These are phyloP conservation scores for Colletotrichum brevisporum DNA, from an alignment of 2,329 filamentous ascomycete species.

Conservation along the genomic window DNA sequence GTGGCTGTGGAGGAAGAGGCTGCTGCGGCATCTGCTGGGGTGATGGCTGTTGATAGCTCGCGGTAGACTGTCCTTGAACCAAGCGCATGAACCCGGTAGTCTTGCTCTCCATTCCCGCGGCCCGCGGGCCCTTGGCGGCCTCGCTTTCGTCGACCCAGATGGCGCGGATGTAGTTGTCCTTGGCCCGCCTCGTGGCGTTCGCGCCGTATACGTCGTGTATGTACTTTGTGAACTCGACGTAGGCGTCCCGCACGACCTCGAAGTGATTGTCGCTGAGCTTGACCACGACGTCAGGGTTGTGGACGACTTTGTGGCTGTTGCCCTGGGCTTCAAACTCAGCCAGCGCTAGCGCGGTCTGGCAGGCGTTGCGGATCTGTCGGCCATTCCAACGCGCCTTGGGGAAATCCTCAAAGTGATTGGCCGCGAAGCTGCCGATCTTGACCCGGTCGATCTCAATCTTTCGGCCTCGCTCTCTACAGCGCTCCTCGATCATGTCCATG, in stretches of 20 bases:
- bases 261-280: not conserved
- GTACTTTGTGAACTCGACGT: not conserved
- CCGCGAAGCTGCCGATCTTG: slow-evolving; percentile 51
- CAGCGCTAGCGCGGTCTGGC: slow-evolving; percentile 60
- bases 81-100: too few species aligned
- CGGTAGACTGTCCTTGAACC: too few species aligned
- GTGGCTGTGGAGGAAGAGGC: too few species aligned
- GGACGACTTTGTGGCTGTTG: not conserved
- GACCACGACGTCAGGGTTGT: not conserved
- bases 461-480: slow-evolving; percentile 52
- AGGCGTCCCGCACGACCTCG: not conserved
- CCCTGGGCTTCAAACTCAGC: slow-evolving; percentile 39
- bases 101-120: not conserved
- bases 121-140: not conserved
- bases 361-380: slow-evolving; percentile 58
- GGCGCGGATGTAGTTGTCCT: not conserved
- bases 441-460: slow-evolving; percentile 46
- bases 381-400: slow-evolving; percentile 53
- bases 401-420: not conserved
- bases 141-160: not conserved
- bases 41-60: too few species aligned
- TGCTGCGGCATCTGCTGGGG: too few species aligned
- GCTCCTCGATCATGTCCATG: slow-evolving; percentile 44
- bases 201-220: not conserved
- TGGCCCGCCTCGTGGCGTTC: not conserved